Base-by-base conservation (phyloP, 2,329 filamentous ascomycete genomes). In the Aspergillus pseudoviridinutans region DNA sequence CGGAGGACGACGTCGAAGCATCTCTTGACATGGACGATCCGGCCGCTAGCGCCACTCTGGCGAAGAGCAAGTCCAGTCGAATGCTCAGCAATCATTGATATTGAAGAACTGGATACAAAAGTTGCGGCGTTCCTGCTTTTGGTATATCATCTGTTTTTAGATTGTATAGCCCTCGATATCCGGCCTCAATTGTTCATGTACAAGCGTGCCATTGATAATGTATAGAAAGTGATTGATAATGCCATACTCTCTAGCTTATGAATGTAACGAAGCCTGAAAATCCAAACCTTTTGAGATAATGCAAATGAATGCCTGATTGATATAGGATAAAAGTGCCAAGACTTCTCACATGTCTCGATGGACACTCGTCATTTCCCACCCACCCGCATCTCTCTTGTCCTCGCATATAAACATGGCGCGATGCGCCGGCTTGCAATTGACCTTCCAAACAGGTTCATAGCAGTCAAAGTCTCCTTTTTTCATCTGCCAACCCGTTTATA, bases 21-120 rank as follows among this genome's bases (percentile, higher is more conserved):
- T 67, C 70, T n/a, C 65, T 79, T 38, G 78, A 80, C 56, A 69
- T 75, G 41, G 77, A 79, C 59, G 76, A 74, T 55, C 71, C 72
- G 35, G 70, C 71, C 3, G 70, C 66, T 3, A 72, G 71, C 22
- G 71, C 71, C 4, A 70, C 69, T 4, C 61, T 63, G 20, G 68
- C 70, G 55, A 70, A 68, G 54, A 54, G 53, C 5, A 65, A 59
- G 17, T 65, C 35, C 27, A 56, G 44, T 22, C 14, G 10, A 17
- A 47, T 47, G 6, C 44, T 25, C 5, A 17, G 3, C 22, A n/a
- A 14, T 38, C 14, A 38, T 24, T 47, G 44, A 25, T 8, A 3
- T 47, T 24, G 44, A 27, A 10, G 42, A n/a, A 12, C 10, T 2
- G 22, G 24, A 14, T 47, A 14, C 24, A 24, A 47, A 47, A 24